Base-by-base conservation (phyloP, 2,329 filamentous ascomycete species). In the Alternaria viburni region DNA sequence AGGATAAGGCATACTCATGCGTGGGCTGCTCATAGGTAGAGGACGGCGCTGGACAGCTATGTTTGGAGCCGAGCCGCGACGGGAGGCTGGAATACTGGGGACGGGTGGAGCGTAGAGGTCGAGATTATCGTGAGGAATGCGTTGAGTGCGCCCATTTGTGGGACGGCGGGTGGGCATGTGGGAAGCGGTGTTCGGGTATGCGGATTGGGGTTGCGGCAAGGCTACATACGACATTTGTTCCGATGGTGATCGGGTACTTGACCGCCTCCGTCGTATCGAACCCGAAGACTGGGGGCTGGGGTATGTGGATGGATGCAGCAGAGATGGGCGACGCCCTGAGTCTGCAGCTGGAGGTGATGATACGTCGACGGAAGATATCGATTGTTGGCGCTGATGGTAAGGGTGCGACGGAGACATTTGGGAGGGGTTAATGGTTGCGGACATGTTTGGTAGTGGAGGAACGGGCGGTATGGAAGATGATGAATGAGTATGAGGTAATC, bases 281-380 rank as follows among this genome's bases (percentile, higher is more conserved):
- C 54, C 51, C 5, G 67, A 64, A 6, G 69, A 69, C 54, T 72
- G 72, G 2, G 73, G 76, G n/a, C 59, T 71, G 2, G 77, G 77
- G 59, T 73, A 79, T 11, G 77, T 79, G 1, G 72, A 75, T 13
- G 76, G 77, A 41, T 79, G 77, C 19, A 78, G 62, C 5, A 79
- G 66, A 2, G 77, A 74, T 3, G 77, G 77, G 2, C 75, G 70
- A 17, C 67, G 64, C 5, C 62, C 62, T 17, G 19, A 41, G 11
- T 59, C 57, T 1, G 70, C 74, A 25, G 59, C 65, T 8, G 28
- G 41, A 15, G 47, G n/a, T 13, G 30, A 43, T 73, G 75, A 59
- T 70, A 78, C 13, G 73, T 78, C 3, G 70, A 73, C 17, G 69
- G 76, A 54, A 75, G 77, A 45, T 75, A 79, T 63, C 1, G 76